Evolutionary conservation across 768 basidiomycete species (phyloP).

Genomic region (Russula griseocarnosa): DNA sequence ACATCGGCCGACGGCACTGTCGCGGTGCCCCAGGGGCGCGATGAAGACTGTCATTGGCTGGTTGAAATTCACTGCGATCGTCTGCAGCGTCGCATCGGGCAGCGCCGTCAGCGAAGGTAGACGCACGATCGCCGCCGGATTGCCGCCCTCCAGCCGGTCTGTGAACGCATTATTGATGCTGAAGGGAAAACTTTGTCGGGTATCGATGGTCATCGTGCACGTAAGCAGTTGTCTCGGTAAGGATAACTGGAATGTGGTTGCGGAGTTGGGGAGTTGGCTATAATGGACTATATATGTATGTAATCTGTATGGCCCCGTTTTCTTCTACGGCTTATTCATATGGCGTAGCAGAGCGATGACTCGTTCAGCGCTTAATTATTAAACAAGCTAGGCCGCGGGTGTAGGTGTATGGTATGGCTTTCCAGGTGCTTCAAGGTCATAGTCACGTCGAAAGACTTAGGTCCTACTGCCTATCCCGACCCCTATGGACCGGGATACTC

Average conservation of each 20-base stretch:
- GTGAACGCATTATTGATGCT: conserved; percentile 38
- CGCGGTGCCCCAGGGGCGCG: not conserved
- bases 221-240: not conserved
- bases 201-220: conserved; percentile 6
- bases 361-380: not conserved
- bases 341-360: not conserved
- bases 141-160: conserved; percentile 31
- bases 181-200: conserved; percentile 22
- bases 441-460: no score
- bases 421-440: no score
- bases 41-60: conserved; percentile 31
- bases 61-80: conserved; percentile 29
- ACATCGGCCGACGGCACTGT: not conserved
- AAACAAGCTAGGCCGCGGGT: not conserved
- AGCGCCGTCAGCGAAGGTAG: conserved; percentile 25
- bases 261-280: not conserved
- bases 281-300: not conserved
- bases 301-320: not conserved
- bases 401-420: no score
- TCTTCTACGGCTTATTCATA: not conserved
- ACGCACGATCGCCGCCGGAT: conserved; percentile 36
- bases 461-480: no score
- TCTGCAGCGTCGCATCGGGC: conserved; percentile 26
- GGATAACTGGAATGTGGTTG: not conserved
- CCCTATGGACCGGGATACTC: not conserved